Evolutionary conservation across 805 yeast genomes (phyloP).

Genomic region (Saccharomycopsis sp.): DNA sequence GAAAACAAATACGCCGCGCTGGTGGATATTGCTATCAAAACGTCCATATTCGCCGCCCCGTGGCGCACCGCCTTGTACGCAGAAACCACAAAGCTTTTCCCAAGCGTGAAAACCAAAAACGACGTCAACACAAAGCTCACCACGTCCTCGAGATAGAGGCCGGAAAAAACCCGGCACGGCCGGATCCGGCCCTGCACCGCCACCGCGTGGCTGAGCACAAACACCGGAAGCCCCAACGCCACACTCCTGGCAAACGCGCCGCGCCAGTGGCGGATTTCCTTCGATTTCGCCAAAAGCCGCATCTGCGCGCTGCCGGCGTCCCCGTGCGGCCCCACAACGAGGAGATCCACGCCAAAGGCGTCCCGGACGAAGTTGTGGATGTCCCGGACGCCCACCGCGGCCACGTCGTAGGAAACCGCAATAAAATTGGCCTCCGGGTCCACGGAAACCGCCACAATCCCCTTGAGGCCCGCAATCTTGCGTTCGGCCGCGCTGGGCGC

Average conservation of each 20-base stretch:
- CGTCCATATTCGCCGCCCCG: slow-evolving; percentile 84
- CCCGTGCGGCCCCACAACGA: slow-evolving; percentile 36
- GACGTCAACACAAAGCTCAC: slow-evolving; percentile 51
- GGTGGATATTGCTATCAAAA: slow-evolving; percentile 78
- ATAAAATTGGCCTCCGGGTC: slow-evolving; percentile 32
- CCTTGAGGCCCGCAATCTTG: neutral
- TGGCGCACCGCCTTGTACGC: slow-evolving; percentile 61
- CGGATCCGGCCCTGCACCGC: slow-evolving; percentile 32
- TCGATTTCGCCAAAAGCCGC: slow-evolving; percentile 54
- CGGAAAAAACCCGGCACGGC: slow-evolving; percentile 39
- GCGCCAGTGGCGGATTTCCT: slow-evolving; percentile 72
- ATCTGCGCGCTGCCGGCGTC: slow-evolving; percentile 52
- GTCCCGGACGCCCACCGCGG: slow-evolving; percentile 52
- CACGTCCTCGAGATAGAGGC: slow-evolving; percentile 58
- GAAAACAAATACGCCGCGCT: slow-evolving; percentile 74
- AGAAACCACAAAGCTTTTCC: slow-evolving; percentile 57
- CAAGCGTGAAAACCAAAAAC: slow-evolving; percentile 61
- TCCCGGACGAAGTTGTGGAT: slow-evolving; percentile 48
- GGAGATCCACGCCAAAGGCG: slow-evolving; percentile 8
- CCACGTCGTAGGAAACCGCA: slow-evolving; percentile 43
- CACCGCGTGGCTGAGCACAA: slow-evolving; percentile 37
- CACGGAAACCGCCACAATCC: slow-evolving; percentile 42
- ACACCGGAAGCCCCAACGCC: slow-evolving; percentile 56
- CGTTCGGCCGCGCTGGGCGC: neutral
- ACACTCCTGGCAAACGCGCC: slow-evolving; percentile 45